A percentile compares a stretch with the other conserved stretches of the same genome.
These are phyloP conservation scores for Sporisorium reilianum DNA, from an alignment of 1,284 basidiomycete species.

Conservation along the genomic window DNA sequence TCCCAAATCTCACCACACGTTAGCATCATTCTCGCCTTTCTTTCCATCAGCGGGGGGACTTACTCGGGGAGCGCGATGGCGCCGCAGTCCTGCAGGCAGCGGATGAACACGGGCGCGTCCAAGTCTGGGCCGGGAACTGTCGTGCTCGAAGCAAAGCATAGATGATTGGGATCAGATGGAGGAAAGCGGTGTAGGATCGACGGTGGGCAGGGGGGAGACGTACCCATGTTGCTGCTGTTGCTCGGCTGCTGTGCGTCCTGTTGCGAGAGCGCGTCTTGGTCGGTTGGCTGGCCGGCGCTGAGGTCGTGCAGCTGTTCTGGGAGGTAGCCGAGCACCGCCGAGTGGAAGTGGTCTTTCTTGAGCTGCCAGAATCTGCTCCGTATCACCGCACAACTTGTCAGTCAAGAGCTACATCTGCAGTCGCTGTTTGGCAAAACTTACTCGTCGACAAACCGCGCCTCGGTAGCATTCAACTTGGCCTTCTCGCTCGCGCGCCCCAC, in stretches of 20 bases:
- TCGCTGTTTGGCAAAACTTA: slow-evolving; percentile 26
- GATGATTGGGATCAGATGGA: too few species aligned
- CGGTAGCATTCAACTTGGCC: slow-evolving; percentile 46
- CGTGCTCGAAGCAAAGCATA: neutral
- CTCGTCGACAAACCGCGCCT: slow-evolving; percentile 50
- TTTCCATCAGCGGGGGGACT: slow-evolving; percentile 10
- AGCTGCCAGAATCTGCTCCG: slow-evolving; percentile 53
- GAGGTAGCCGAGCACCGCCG: slow-evolving; percentile 53
- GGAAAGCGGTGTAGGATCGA: neutral
- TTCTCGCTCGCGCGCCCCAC: slow-evolving; percentile 18
- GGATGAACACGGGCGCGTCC: slow-evolving; percentile 63
- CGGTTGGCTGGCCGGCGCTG: slow-evolving; percentile 24
- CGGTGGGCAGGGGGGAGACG: slow-evolving; percentile 7
- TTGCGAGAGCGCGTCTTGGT: slow-evolving; percentile 9
- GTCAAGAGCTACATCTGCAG: neutral
- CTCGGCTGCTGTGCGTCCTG: slow-evolving; percentile 20
- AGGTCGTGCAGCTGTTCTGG: slow-evolving; percentile 58
- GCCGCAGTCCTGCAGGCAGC: slow-evolving; percentile 63
- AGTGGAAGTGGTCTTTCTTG: slow-evolving; percentile 46
- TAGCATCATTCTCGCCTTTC: too few species aligned
- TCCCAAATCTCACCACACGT: neutral
- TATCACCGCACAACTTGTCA: neutral
- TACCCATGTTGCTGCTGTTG: slow-evolving; percentile 55
- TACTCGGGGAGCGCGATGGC: slow-evolving; percentile 51
- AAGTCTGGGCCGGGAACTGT: slow-evolving; percentile 57